Percentiles rank a stretch among this genome's conserved stretches.
Evolutionary conservation across 495 filamentous ascomycete species (phyloP).

Genomic region (Annulohypoxylon bovei): DNA sequence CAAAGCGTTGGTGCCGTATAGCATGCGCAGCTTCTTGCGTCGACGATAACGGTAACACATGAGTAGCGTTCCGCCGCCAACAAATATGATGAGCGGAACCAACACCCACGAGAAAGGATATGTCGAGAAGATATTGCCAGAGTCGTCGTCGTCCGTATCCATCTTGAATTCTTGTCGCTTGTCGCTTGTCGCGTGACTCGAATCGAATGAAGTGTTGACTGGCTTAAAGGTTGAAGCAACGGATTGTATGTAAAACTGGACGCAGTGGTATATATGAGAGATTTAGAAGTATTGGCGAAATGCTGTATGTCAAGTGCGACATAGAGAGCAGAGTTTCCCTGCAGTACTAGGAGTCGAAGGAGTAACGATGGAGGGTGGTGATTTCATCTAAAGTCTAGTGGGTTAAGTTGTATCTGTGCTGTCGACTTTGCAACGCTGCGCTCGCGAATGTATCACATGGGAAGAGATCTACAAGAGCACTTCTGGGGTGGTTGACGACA

Average conservation of each 20-base stretch:
- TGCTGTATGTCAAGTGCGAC: slow-evolving; percentile 22
- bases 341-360: slow-evolving; percentile 4
- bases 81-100: slow-evolving; percentile 44
- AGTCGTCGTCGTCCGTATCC: slow-evolving; percentile 22
- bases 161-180: slow-evolving; percentile 12
- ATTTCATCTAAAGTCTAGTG: slow-evolving; percentile 30
- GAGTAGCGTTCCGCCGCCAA: slow-evolving; percentile 27
- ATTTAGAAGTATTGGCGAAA: slow-evolving; percentile 6
- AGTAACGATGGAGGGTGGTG: slow-evolving; percentile 21
- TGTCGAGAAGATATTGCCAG: slow-evolving; percentile 28
- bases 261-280: neutral
- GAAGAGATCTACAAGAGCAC: slow-evolving; percentile 25
- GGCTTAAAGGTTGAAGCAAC: slow-evolving; percentile 1
- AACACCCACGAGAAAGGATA: slow-evolving; percentile 44
- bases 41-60: slow-evolving; percentile 41
- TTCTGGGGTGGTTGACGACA: slow-evolving; percentile 10
- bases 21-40: slow-evolving; percentile 34
- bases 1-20: slow-evolving; percentile 37
- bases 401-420: slow-evolving; percentile 28
- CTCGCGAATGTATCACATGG: slow-evolving; percentile 13
- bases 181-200: slow-evolving; percentile 5
- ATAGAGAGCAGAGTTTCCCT: slow-evolving; percentile 30
- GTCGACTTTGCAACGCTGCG: slow-evolving; percentile 26
- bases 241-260: slow-evolving; percentile 1
- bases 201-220: neutral